These are phyloP conservation scores for Albophoma yamanashiensis DNA, from an alignment of 2,329 filamentous ascomycete species.

Conservation along the genomic window DNA sequence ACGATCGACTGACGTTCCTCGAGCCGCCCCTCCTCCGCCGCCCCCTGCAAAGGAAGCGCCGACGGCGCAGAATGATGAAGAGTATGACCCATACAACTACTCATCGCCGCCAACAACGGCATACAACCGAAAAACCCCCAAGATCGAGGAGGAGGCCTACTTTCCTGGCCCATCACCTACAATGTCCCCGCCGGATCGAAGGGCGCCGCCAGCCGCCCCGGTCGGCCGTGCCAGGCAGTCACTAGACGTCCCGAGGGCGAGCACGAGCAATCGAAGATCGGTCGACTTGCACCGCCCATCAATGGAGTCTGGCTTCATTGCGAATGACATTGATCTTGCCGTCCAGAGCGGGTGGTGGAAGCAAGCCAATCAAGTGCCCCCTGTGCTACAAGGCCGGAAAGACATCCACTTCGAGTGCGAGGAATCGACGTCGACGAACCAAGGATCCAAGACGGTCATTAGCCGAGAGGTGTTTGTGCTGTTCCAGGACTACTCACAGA, in stretches of 20 bases:
- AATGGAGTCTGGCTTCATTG: constrained; percentile 73
- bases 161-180: constrained; percentile 37
- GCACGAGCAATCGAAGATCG: constrained; percentile 43
- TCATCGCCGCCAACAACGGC: constrained; percentile 21
- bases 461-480: constrained; percentile 79
- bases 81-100: constrained; percentile 60
- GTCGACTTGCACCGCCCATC: constrained; percentile 67
- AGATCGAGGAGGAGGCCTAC: constrained; percentile 34
- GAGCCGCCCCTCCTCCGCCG: constrained; percentile 53
- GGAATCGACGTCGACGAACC: constrained; percentile 59
- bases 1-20: constrained; percentile 59
- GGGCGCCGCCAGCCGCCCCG: constrained; percentile 28
- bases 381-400: constrained; percentile 68
- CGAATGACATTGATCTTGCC: constrained; percentile 74
- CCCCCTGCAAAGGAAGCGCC: constrained; percentile 16
- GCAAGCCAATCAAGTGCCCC: constrained; percentile 67
- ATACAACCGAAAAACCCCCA: constrained; percentile 23
- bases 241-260: constrained; percentile 25
- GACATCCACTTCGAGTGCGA: constrained; percentile 79
- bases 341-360: constrained; percentile 77
- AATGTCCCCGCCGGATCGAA: constrained; percentile 33
- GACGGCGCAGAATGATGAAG: constrained; percentile 40
- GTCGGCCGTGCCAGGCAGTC: constrained; percentile 19
- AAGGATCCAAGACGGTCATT: constrained; percentile 59
- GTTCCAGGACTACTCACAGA: constrained; percentile 95